Evolutionary conservation across 148 eudicot species (phyloP).

Genomic region (Gaultheria prostrata): DNA sequence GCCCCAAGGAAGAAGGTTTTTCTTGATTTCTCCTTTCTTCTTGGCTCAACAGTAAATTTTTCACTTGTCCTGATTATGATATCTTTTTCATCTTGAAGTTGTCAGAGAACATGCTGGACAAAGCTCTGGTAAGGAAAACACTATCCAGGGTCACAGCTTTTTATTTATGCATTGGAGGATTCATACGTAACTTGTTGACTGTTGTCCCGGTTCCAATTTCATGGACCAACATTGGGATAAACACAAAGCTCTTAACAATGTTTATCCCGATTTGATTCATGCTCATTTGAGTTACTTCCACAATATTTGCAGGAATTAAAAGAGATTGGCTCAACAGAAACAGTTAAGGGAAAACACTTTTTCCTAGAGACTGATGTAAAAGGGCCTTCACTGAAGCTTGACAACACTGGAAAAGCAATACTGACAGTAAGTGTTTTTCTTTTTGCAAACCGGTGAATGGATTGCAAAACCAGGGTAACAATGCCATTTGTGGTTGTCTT

Average conservation of each 20-base stretch:
- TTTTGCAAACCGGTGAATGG: background rate
- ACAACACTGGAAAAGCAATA: conserved; percentile 85
- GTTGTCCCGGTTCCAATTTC: conserved; percentile 1
- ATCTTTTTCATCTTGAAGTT: conserved; percentile 48
- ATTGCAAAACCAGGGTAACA: background rate
- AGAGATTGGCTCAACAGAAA: conserved; percentile 68
- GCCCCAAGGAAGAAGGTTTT: conserved; percentile 89
- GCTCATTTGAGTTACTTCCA: background rate
- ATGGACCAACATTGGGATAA: background rate
- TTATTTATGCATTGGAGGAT: background rate
- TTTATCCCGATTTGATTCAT: background rate
- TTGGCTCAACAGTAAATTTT: conserved; percentile 6
- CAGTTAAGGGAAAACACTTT: conserved; percentile 71
- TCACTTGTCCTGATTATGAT: conserved; percentile 28
- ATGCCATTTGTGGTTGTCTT: background rate
- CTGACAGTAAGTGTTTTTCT: conserved; percentile 60
- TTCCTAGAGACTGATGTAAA: conserved; percentile 78
- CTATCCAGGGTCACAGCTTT: background rate
- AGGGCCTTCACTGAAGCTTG: conserved; percentile 85
- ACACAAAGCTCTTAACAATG: background rate
- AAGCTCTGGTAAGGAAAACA: conserved; percentile 68
- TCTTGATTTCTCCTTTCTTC: conserved; percentile 11
- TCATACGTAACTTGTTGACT: background rate
- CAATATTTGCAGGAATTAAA: conserved; percentile 52
- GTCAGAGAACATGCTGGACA: conserved; percentile 68